Base-by-base conservation (phyloP, 768 basidiomycete genomes). In the Inosperma sp. region DNA sequence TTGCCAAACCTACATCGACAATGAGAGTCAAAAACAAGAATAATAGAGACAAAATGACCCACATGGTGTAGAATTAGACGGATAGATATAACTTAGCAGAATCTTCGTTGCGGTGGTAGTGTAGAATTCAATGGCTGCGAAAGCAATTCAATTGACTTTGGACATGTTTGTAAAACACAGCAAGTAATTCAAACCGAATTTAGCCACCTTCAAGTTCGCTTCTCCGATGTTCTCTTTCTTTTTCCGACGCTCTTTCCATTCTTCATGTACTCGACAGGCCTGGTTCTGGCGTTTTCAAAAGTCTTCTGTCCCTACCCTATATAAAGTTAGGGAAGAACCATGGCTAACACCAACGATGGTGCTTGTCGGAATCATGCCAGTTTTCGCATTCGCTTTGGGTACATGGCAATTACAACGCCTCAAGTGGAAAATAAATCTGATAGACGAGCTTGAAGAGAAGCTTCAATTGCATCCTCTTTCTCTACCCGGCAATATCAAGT, bases 351-450 rank as follows among this genome's bases (percentile, higher is more conserved):
- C 88, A 2, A 82, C 84, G 7, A 79, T 90, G 73, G 55, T 88
- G 16, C 67, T 92, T 25, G 72, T 93, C 52, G 89, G 90, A 26
- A 78, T 88, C 58, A 88, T 96, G 49, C 96, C 96, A 1, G 71
- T 97, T 53, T 84, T 96, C 63, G 92, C 93, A 0, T 92, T 93
- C 57, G 86, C 78, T 13, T 73, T 99, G 54, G 95, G 96, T 14
- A 80, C 82, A 16, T 98, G 95, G 95, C 96, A 99, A 69, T 72
- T 99, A 26, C 80, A 90, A 59, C 82, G 96, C 41, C 78, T 98
- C 25, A 81, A 89, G 65, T 99, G 96, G 96, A 99, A 99, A 69
- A 74, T 95, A 37, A 80, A 82, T 46, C 76, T 99, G 44, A 97
- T 98, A 55, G 90, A 96, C 57, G 90, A 97, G 61, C 75, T 98